Percentiles rank a stretch among this genome's conserved stretches.
Evolutionary conservation across 2,329 filamentous ascomycete species (phyloP).

Genomic region (Nothophaeocryptopus gaeumannii): DNA sequence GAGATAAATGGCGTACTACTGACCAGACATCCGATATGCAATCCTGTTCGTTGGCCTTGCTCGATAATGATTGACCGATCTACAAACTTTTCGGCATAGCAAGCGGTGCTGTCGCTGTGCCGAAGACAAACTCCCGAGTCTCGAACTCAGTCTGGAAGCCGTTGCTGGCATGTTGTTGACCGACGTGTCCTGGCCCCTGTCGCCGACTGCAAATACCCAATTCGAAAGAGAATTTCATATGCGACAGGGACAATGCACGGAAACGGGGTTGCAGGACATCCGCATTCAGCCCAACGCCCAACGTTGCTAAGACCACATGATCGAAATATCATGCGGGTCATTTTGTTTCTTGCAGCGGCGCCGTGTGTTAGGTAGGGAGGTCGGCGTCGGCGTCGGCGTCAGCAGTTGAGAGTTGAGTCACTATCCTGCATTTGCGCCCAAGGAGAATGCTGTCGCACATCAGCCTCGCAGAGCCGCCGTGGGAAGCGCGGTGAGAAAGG

Average conservation of each 20-base stretch:
- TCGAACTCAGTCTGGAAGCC: background rate
- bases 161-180: conserved; percentile 4
- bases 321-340: conserved; percentile 2
- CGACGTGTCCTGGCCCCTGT: background rate
- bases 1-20: conserved; percentile 1
- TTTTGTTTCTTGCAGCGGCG: background rate
- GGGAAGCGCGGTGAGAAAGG: no score
- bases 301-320: background rate
- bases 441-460: no score
- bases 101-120: background rate
- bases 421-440: no score
- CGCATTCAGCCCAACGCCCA: background rate
- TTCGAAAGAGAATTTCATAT: background rate
- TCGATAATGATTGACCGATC: background rate
- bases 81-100: conserved; percentile 2
- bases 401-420: no score
- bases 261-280: background rate
- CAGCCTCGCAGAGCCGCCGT: no score
- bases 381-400: no score
- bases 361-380: no score
- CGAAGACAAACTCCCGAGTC: conserved; percentile 3
- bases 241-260: background rate
- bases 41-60: no score
- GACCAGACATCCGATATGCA: background rate
- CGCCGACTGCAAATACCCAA: background rate